Percentiles rank a stretch among this genome's conserved stretches.
Conservation (phyloP, 192 early-diverging fungal species). For the Rhizophagus sp. region DNA sequence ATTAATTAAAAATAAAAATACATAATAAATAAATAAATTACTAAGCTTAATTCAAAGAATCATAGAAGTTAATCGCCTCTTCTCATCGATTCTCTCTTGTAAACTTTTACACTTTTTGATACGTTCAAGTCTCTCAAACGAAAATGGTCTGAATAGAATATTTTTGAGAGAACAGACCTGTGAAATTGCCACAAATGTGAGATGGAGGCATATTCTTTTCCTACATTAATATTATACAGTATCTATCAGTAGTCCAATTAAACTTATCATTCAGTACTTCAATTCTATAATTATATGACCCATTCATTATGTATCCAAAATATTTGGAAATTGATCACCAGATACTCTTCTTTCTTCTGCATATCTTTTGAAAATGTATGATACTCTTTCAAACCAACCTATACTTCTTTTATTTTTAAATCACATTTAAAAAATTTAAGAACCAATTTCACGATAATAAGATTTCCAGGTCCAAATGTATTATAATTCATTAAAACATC, state of each 20-base stretch:
- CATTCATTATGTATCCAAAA: conserved; percentile 18
- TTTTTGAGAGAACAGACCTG: too few species aligned
- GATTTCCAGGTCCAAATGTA: conserved; percentile 20
- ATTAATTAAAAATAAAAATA: too few species aligned
- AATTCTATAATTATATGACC: not conserved
- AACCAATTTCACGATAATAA: conserved; percentile 7
- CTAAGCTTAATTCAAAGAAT: too few species aligned
- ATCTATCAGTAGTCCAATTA: conserved; percentile 23
- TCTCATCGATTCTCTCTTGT: too few species aligned
- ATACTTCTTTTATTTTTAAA: conserved; percentile 28
- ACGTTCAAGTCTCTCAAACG: too few species aligned
- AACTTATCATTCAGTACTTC: not conserved
- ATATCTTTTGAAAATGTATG: conserved; percentile 8
- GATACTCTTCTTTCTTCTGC: not conserved
- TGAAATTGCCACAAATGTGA: too few species aligned
- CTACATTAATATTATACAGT: conserved; percentile 29
- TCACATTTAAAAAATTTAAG: conserved; percentile 14
- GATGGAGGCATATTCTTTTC: too few species aligned
- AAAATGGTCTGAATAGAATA: too few species aligned
- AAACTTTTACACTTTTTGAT: too few species aligned
- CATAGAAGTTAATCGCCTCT: too few species aligned
- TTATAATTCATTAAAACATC: conserved; percentile 10
- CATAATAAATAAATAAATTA: too few species aligned
- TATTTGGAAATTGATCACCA: not conserved
- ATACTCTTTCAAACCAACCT: conserved; percentile 24